Evolutionary conservation across 129 eudicot species (phyloP).

Genomic region (Centrapalus pauciflorus): DNA sequence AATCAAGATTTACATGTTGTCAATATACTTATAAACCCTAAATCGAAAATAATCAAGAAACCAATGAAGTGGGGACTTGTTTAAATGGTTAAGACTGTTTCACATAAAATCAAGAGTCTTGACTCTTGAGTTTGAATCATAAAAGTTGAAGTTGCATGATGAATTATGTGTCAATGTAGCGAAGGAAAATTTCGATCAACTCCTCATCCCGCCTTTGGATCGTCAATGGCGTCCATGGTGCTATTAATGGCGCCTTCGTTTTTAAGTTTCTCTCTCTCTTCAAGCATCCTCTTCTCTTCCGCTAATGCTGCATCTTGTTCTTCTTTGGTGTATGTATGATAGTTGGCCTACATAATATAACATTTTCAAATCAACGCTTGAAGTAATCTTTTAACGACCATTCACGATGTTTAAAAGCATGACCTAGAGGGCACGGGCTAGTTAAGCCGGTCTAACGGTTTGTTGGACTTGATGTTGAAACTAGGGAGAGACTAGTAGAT

Average conservation of each 20-base stretch:
- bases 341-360: constrained; percentile 45
- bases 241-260: constrained; percentile 76
- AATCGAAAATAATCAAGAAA: not conserved
- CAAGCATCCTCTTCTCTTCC: constrained; percentile 71
- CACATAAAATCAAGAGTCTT: not conserved
- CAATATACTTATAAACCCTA: not conserved
- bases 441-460: not conserved
- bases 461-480: no score
- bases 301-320: constrained; percentile 80
- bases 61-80: not conserved
- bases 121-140: not conserved
- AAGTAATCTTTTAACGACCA: not conserved
- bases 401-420: no score
- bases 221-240: constrained; percentile 86
- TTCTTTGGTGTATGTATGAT: constrained; percentile 70
- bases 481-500: no score
- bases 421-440: not conserved
- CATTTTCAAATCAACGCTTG: not conserved
- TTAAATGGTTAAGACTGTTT: not conserved
- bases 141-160: not conserved
- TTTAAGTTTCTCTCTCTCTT: constrained; percentile 68
- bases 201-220: constrained; percentile 43
- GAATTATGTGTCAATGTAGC: not conserved
- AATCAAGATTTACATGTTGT: constrained; percentile 13
- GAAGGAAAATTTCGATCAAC: constrained; percentile 12